Evolutionary conservation across 2,329 filamentous ascomycete species (phyloP), one percentile per base, ranked within the genome.

Genomic region (Alternaria incomplexa): DNA sequence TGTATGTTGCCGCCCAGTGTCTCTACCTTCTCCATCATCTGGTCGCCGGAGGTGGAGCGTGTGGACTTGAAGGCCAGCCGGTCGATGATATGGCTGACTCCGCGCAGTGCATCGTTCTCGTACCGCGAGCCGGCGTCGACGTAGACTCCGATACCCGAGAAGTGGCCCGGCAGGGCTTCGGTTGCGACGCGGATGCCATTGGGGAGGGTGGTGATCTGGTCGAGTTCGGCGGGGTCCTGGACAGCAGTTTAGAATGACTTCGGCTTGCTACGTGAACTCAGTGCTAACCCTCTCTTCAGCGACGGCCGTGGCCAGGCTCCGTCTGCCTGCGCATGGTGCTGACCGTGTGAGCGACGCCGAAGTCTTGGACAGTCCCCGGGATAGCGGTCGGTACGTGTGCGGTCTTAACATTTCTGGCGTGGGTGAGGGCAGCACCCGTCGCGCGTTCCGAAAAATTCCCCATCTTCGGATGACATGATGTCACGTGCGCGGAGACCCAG

Each of bases 121-220:
- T 96, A 98, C 70, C 96, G 89, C 58, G 96, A 98, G 15, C 96
- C 96, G 28, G 93, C 93, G 79, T 98, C 94, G 76, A 99, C 89
- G 82, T 97, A 99, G 66, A 98, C 93, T 47, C 96, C 96, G 15
- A 99, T 91, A 54, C 93, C 96, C 5, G 94, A 92, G 80, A 99
- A 99, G 71, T 94, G 94, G 45, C 96, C 96, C 1, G 95, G 94
- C 11, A 98, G 87, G 60, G 94, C 93, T 80, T 99, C 96, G 47
- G 95, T 97, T 23, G 96, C 96, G 62, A 99, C 93, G 61, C 95
- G 92, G 69, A 99, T 84, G 76, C 96, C 96, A 86, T 99, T 99
- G 53, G 93, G 85, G 15, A 99, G 88, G 1, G 90, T 94, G 8
- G 94, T 97, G 74, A 98, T 90, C 69, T 91, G 85, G 80, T 97